These are phyloP conservation scores for Mediolabrus comicus DNA, from an alignment of 108 stramenopile genomes.

Conservation along the genomic window DNA sequence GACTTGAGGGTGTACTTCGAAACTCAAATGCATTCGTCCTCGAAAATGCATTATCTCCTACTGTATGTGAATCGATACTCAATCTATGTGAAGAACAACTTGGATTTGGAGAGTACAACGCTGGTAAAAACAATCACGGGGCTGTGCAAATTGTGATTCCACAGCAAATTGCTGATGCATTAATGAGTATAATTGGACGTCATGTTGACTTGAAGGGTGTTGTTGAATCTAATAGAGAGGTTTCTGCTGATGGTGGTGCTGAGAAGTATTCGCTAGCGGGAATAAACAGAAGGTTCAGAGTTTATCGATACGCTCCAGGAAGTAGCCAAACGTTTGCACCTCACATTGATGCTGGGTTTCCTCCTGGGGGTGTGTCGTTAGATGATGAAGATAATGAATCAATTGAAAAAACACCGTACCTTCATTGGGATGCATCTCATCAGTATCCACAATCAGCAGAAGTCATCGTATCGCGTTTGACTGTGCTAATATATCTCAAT, in stretches of 20 bases:
- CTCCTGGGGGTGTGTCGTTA: constrained; percentile 71
- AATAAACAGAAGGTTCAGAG: constrained; percentile 74
- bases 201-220: constrained; percentile 65
- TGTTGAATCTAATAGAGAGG: constrained; percentile 22
- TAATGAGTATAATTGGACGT: constrained; percentile 51
- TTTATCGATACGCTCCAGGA: constrained; percentile 73
- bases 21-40: constrained; percentile 62
- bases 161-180: constrained; percentile 41
- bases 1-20: constrained; percentile 62
- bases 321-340: constrained; percentile 73
- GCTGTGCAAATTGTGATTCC: constrained; percentile 77
- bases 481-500: constrained; percentile 85
- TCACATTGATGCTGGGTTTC: constrained; percentile 89
- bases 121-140: constrained; percentile 79
- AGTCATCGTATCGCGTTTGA: constrained; percentile 67
- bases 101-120: constrained; percentile 63
- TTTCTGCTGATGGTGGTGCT: neutral
- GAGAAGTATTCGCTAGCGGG: constrained; percentile 46
- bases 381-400: constrained; percentile 28
- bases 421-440: constrained; percentile 40
- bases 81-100: constrained; percentile 50
- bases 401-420: constrained; percentile 8
- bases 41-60: constrained; percentile 47
- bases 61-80: constrained; percentile 61
- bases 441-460: constrained; percentile 39